A percentile compares a stretch with the other conserved stretches of the same genome.
phyloP scores from a whole-genome alignment of 257 asterid species.

The Gentiana straminea region DNA sequence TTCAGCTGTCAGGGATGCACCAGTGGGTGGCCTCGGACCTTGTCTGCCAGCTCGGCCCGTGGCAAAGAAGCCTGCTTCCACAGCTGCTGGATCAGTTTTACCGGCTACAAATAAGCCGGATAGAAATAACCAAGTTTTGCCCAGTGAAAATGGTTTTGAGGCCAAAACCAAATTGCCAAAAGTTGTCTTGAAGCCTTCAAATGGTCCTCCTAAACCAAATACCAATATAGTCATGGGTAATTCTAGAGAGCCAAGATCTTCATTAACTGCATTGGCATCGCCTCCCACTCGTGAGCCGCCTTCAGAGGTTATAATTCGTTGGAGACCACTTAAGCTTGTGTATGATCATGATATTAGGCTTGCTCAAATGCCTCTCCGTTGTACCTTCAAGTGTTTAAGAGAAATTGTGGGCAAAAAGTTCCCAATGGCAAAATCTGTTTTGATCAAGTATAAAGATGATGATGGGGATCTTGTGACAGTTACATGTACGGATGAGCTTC shows the following conservation, averaged over 20 bases:
- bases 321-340: constrained; percentile 77
- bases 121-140: constrained; percentile 25
- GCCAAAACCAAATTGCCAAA: constrained; percentile 43
- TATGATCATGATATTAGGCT: constrained; percentile 95
- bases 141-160: constrained; percentile 50
- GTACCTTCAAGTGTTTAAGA: constrained; percentile 60
- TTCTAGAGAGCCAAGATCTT: constrained; percentile 22
- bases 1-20: constrained; percentile 93
- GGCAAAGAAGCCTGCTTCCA: constrained; percentile 45
- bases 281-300: constrained; percentile 15
- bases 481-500: constrained; percentile 65
- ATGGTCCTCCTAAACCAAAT: constrained; percentile 39
- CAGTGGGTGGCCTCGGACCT: constrained; percentile 85
- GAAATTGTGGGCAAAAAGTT: constrained; percentile 61
- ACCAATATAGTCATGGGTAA: constrained; percentile 25
- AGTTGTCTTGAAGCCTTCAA: constrained; percentile 66
- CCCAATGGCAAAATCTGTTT: constrained; percentile 78
- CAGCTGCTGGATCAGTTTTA: constrained; percentile 19
- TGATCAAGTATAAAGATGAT: constrained; percentile 67
- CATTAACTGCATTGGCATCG: constrained; percentile 3
- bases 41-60: constrained; percentile 82
- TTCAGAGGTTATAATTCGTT: constrained; percentile 22
- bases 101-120: constrained; percentile 41
- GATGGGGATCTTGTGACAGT: constrained; percentile 88
- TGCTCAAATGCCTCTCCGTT: constrained; percentile 70